phyloP scores from a whole-genome alignment of 805 yeast genomes.

The Yarrowia porcina region DNA sequence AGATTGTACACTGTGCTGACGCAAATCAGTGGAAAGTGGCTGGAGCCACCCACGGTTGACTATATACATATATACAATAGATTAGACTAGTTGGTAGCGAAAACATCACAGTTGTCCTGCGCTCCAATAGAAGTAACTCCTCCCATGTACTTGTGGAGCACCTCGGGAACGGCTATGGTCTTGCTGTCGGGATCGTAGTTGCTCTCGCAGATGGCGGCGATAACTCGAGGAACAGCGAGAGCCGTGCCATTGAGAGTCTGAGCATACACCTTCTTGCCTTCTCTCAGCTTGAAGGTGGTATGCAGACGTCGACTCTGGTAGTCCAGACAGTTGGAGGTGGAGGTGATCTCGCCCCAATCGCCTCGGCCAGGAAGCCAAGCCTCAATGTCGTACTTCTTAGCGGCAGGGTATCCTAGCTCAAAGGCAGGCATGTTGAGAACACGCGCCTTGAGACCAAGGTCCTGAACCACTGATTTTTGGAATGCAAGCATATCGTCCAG shows the following conservation, averaged over 20 bases:
- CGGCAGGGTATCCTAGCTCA: conserved; percentile 93
- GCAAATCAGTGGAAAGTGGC: too few relatives aligned
- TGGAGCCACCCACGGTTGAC: neutral
- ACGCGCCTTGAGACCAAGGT: conserved; percentile 74
- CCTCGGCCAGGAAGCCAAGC: conserved; percentile 99
- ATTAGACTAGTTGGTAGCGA: neutral
- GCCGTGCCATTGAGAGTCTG: conserved; percentile 95
- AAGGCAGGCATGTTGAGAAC: conserved; percentile 84
- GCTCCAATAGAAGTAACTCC: conserved; percentile 36
- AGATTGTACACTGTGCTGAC: too few relatives aligned
- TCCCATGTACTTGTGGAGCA: conserved; percentile 69
- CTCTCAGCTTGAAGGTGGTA: conserved; percentile 50
- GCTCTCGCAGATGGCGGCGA: conserved; percentile 87
- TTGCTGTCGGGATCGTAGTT: conserved; percentile 59
- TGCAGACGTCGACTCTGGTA: conserved; percentile 83
- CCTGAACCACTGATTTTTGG: conserved; percentile 61
- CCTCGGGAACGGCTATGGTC: conserved; percentile 61
- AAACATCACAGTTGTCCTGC: conserved; percentile 1
- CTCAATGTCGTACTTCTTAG: conserved; percentile 87
- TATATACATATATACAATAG: conserved; percentile 1
- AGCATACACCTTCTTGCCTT: conserved; percentile 46
- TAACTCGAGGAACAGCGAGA: conserved; percentile 88
- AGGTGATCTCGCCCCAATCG: conserved; percentile 86
- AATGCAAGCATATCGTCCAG: conserved; percentile 59
- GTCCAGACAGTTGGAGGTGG: conserved; percentile 89